Evolutionary conservation across 306 rosid genomes (phyloP).

Genomic region (Vigna trinervia): DNA sequence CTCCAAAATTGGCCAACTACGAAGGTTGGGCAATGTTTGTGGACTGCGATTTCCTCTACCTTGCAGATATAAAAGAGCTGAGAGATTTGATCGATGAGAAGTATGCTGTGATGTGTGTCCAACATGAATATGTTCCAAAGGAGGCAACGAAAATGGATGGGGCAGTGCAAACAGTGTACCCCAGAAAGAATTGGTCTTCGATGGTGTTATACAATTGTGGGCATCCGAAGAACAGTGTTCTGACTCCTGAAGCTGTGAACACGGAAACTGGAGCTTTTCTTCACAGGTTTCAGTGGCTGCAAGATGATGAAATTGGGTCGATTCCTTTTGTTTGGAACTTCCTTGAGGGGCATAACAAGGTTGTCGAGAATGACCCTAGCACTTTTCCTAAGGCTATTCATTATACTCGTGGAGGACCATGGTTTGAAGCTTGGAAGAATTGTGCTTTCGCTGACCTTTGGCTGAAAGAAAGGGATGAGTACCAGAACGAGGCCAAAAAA

Average conservation of each 20-base stretch:
- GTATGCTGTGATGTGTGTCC: constrained; percentile 72
- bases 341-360: constrained; percentile 74
- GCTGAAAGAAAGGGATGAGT: constrained; percentile 64
- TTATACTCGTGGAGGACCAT: constrained; percentile 79
- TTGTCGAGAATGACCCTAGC: constrained; percentile 51
- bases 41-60: constrained; percentile 73
- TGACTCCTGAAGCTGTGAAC: constrained; percentile 61
- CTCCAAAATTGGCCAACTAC: constrained; percentile 60
- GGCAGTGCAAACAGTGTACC: constrained; percentile 74
- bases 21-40: constrained; percentile 81
- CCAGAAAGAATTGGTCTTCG: constrained; percentile 80
- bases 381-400: constrained; percentile 68
- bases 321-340: constrained; percentile 77
- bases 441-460: constrained; percentile 75
- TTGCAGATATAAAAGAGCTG: constrained; percentile 66
- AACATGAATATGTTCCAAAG: constrained; percentile 70
- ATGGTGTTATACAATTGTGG: constrained; percentile 76
- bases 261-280: constrained; percentile 68
- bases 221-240: constrained; percentile 63
- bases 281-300: constrained; percentile 81
- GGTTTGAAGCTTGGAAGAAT: constrained; percentile 80
- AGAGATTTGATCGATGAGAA: constrained; percentile 57
- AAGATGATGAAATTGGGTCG: constrained; percentile 70
- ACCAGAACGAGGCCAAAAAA: constrained; percentile 47
- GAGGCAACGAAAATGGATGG: constrained; percentile 81